phyloP scores from a whole-genome alignment of 306 rosid species.

The Prunus persica region Prunus_persica_NCBIv2 NC_034015.1:16110001-16110500 shows the following conservation, averaged over 20 bases:
- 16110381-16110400: background rate
- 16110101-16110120: slow-evolving; percentile 15
- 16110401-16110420: slow-evolving; percentile 25
- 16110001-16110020: slow-evolving; percentile 18
- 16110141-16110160: slow-evolving; percentile 23
- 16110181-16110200: slow-evolving; percentile 5
- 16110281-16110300: slow-evolving; percentile 68
- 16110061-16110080: slow-evolving; percentile 51
- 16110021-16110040: slow-evolving; percentile 18
- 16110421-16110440: background rate
- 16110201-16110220: background rate
- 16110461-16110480: too few species aligned
- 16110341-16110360: slow-evolving; percentile 49
- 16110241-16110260: slow-evolving; percentile 45
- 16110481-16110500: background rate
- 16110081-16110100: slow-evolving; percentile 59
- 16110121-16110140: slow-evolving; percentile 14
- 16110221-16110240: slow-evolving; percentile 24
- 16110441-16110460: background rate
- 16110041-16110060: background rate
- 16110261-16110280: slow-evolving; percentile 55
- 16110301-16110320: slow-evolving; percentile 43
- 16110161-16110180: slow-evolving; percentile 55
- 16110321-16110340: slow-evolving; percentile 69
- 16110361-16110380: slow-evolving; percentile 65